Evolutionary conservation across 441 rosid species (phyloP).

Genomic region (Populus tomentosa): DNA sequence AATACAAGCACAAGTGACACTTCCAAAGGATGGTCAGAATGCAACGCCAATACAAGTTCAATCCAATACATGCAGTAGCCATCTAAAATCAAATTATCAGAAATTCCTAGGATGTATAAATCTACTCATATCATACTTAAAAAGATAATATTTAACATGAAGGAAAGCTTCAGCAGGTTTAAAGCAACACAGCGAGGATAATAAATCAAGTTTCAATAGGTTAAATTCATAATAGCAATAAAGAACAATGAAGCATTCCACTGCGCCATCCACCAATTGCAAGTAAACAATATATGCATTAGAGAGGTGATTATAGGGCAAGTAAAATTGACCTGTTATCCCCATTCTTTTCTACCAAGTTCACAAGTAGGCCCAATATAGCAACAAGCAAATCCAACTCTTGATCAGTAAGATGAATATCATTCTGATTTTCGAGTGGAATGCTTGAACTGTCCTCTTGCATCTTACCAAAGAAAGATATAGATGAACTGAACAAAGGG

Average conservation of each 20-base stretch:
- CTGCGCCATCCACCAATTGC: not conserved
- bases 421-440: constrained; percentile 32
- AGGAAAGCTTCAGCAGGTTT: not conserved
- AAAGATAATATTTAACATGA: not conserved
- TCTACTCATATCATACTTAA: not conserved
- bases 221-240: not conserved
- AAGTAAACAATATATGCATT: not conserved
- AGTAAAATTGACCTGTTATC: constrained; percentile 58
- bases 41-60: not conserved
- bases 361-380: constrained; percentile 85
- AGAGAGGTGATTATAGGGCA: constrained; percentile 1
- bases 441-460: too few species aligned
- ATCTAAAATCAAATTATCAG: not conserved
- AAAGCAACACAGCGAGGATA: not conserved
- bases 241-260: not conserved
- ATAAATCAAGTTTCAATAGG: not conserved
- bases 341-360: constrained; percentile 93
- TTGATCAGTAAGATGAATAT: constrained; percentile 66
- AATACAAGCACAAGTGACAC: not conserved
- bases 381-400: constrained; percentile 95
- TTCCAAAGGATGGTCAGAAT: not conserved
- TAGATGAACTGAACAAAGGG: too few species aligned
- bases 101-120: not conserved
- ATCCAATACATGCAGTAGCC: not conserved
- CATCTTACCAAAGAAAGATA: too few species aligned